phyloP scores from a whole-genome alignment of 805 yeast genomes.

The Candida chauliodis region DNA sequence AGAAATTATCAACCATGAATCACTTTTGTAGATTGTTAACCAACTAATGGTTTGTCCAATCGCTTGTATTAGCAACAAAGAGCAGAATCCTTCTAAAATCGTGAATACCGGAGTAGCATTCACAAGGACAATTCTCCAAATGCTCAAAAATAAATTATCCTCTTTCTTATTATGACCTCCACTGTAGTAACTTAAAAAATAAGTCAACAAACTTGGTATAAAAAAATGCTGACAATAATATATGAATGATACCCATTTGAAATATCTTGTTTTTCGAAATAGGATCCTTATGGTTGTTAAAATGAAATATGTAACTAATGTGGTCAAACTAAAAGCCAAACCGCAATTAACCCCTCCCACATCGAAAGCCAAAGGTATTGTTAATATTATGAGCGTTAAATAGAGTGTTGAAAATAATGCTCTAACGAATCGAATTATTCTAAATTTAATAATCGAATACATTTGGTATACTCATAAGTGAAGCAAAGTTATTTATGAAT shows the following conservation, averaged over 20 bases:
- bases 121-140: constrained; percentile 70
- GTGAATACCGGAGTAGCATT: constrained; percentile 90
- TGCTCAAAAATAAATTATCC: constrained; percentile 11
- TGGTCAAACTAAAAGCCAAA: constrained; percentile 71
- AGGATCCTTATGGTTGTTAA: constrained; percentile 70
- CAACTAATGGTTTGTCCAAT: constrained; percentile 78
- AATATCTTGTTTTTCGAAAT: constrained; percentile 37
- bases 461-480: background rate
- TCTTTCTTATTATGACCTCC: constrained; percentile 5
- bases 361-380: constrained; percentile 91
- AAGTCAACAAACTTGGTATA: constrained; percentile 75
- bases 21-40: constrained; percentile 61
- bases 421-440: constrained; percentile 9
- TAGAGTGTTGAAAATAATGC: constrained; percentile 39
- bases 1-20: constrained; percentile 74
- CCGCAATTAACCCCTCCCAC: constrained; percentile 93
- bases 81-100: constrained; percentile 87
- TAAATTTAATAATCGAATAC: constrained; percentile 4
- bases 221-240: constrained; percentile 81
- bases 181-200: constrained; percentile 55
- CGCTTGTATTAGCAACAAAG: constrained; percentile 87
- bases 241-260: constrained; percentile 45
- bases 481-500: background rate
- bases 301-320: constrained; percentile 54
- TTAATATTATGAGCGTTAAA: constrained; percentile 63